Base-by-base conservation (phyloP, 148 eudicot species). In the Chenopodium quinoa region DNA sequence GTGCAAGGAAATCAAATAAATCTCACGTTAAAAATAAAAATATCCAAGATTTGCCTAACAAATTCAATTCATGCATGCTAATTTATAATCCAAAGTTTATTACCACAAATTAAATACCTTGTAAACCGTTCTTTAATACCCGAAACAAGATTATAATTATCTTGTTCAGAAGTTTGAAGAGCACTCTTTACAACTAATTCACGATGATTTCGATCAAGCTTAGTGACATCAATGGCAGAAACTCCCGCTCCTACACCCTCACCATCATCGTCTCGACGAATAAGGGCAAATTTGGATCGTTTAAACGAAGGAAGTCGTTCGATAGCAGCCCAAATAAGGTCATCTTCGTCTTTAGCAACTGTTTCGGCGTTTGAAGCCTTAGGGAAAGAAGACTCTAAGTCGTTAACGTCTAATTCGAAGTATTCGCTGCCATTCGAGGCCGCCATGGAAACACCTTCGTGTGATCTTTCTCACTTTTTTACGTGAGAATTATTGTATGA, bases 41-140 rank as follows among this genome's bases (percentile, higher is more conserved):
- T 56, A 16, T 56, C 62, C 17, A 56, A 56, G 3, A 4, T 56
- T 56, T 56, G 22, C 54, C 54, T 50, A 50, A 50, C 14, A 9
- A 50, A 8, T 9, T 12, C 10, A 54, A 54, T 54, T 54, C 3
- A 27, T 12, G 12, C 7, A 66, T 19, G 31, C 70, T 27, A 66
- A 11, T 27, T 34, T 34, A 34, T 9, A 66, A 66, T 23, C 60
- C 60, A 66, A 27, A 67, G 71, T 54, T 17, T 20, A 34, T 34
- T 34, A 34, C 29, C 3, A 2, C 14, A 22, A 48, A 34, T 34
- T 34, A 34, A 34, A 75, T 86, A 93, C 97, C 88, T 88, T 56
- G 84, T 77, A 69, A 95, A 91, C 4, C 98, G 94, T 11, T 92
- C 89, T 79, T 93, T 95, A 72, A 95, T 84, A 69, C 91, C 96